Evolutionary conservation across 2,329 filamentous ascomycete genomes (phyloP).

Genomic region (Colletotrichum brevisporum): DNA sequence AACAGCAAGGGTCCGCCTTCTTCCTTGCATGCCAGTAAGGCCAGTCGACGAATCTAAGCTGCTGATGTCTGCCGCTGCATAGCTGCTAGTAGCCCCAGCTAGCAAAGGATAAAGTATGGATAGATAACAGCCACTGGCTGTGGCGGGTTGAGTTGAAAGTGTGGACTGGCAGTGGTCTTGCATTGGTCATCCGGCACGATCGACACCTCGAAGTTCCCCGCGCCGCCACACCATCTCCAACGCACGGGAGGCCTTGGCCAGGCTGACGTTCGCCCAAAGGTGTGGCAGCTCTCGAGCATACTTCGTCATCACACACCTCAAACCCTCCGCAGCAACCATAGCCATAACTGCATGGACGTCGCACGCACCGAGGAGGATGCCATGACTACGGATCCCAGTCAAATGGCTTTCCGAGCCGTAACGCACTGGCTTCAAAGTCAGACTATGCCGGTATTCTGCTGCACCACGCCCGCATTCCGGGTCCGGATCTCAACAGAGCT

Average conservation of each 20-base stretch:
- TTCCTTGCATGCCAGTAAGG: conserved; percentile 25
- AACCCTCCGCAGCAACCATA: conserved; percentile 31
- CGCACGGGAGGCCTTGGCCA: conserved; percentile 35
- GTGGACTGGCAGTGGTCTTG: conserved; percentile 29
- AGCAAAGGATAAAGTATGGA: not conserved
- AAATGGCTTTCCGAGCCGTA: conserved; percentile 41
- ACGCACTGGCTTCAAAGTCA: conserved; percentile 41
- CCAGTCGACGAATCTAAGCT: conserved; percentile 8
- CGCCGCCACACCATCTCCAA: conserved; percentile 40
- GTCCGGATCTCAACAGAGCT: conserved; percentile 35
- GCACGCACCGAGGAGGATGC: conserved; percentile 40
- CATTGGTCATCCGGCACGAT: conserved; percentile 39
- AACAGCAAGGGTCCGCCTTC: conserved; percentile 23
- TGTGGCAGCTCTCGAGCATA: conserved; percentile 27
- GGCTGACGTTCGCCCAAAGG: conserved; percentile 34
- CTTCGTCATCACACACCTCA: conserved; percentile 39
- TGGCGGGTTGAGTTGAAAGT: conserved; percentile 15
- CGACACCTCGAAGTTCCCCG: conserved; percentile 33
- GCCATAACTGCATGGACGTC: conserved; percentile 40
- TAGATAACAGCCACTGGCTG: conserved; percentile 22
- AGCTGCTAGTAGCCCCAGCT: not conserved
- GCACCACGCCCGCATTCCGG: conserved; percentile 39
- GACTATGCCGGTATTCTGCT: conserved; percentile 41
- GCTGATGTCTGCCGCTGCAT: conserved; percentile 1
- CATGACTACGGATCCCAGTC: conserved; percentile 42